Conservation (phyloP, 163 green algal species). For the Scenedesmus sp. region DNA sequence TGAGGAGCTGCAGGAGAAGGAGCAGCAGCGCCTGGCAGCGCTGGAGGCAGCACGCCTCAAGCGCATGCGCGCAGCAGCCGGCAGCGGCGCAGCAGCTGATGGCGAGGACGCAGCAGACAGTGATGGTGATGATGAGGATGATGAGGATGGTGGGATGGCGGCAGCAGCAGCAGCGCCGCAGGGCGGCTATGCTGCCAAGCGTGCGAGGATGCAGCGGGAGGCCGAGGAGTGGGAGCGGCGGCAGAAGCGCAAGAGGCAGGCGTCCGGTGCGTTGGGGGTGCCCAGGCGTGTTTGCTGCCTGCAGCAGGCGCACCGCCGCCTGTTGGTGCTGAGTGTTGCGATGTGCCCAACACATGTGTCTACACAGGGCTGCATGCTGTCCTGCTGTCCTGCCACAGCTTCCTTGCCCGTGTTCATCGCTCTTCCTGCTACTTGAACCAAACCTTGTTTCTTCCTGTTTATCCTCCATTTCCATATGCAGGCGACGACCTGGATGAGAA, state of each 20-base stretch:
- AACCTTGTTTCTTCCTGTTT: not conserved
- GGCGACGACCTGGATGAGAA: slow-evolving; percentile 72
- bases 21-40: slow-evolving; percentile 77
- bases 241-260: slow-evolving; percentile 15
- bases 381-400: too few relatives aligned
- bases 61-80: slow-evolving; percentile 67
- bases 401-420: too few relatives aligned
- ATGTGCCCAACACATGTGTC: not conserved
- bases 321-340: not conserved
- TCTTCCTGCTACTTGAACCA: too few relatives aligned
- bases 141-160: slow-evolving; percentile 38
- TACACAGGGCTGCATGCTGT: too few relatives aligned
- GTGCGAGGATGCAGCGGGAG: slow-evolving; percentile 52
- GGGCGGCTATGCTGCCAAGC: slow-evolving; percentile 74
- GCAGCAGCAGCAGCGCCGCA: slow-evolving; percentile 38
- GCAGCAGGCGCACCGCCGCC: not conserved
- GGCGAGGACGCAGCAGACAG: slow-evolving; percentile 35
- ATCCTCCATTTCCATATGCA: slow-evolving; percentile 5
- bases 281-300: not conserved
- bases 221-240: slow-evolving; percentile 46
- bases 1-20: slow-evolving; percentile 85
- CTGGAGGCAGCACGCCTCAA: slow-evolving; percentile 80
- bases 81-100: slow-evolving; percentile 46
- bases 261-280: slow-evolving; percentile 18
- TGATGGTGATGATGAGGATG: slow-evolving; percentile 29